Conservation (phyloP, 768 basidiomycete genomes). For the Calocybe gangraenosa region DNA sequence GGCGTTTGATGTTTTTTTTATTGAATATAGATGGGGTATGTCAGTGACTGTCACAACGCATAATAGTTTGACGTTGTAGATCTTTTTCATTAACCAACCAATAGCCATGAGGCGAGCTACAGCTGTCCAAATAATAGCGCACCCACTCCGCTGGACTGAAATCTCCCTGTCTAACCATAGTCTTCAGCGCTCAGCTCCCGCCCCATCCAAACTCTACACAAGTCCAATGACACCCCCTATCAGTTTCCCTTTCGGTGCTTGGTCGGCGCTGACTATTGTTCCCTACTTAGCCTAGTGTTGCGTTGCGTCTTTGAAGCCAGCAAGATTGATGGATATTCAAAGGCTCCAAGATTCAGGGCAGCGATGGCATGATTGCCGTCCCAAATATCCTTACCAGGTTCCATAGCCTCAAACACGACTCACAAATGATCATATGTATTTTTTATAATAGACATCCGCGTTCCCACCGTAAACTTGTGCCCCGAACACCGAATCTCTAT, state of each 20-base stretch:
- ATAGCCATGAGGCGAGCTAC: too few species aligned
- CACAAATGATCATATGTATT: background rate
- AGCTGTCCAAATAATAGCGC: background rate
- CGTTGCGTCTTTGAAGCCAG: background rate
- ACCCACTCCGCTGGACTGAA: too few species aligned
- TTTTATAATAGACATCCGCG: background rate
- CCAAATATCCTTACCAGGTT: constrained; percentile 11
- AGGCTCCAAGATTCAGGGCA: constrained; percentile 11
- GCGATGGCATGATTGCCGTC: constrained; percentile 12
- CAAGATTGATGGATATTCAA: constrained; percentile 12
- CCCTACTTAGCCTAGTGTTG: constrained; percentile 3
- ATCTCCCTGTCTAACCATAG: too few species aligned
- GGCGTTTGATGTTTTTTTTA: too few species aligned
- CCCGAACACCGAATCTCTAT: background rate
- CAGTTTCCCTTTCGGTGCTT: constrained; percentile 2
- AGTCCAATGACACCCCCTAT: background rate
- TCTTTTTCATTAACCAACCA: too few species aligned
- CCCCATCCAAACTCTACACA: background rate
- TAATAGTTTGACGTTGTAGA: too few species aligned
- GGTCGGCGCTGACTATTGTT: constrained; percentile 6
- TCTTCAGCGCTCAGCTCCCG: background rate
- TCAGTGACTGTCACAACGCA: too few species aligned
- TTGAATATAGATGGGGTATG: too few species aligned
- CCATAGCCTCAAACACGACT: background rate
- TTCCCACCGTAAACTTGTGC: constrained; percentile 4